Base-by-base conservation (phyloP, 768 basidiomycete genomes). In the Pulveroboletus sp. region DNA sequence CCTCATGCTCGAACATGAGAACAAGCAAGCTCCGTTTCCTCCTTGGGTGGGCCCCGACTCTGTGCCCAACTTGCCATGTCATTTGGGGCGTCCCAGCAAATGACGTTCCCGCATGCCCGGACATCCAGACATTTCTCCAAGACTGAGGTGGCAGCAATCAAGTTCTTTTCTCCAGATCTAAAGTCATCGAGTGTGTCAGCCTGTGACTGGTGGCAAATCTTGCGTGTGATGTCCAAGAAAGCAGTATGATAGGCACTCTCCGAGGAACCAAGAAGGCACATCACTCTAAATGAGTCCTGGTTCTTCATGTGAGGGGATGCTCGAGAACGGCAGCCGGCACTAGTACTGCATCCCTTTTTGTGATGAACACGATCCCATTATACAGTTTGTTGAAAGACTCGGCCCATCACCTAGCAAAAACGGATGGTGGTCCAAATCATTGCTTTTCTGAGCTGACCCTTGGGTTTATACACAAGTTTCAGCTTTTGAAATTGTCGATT, bases 71-170 rank as follows among this genome's bases (percentile, higher is more conserved):
- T 85, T 17, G 79, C 84, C 80, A 89, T 89, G 41, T 68, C 66
- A 60, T 89, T 91, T 18, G 70, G 70, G 0, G 88, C 71, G 57
- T 93, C 87, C 78, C 89, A 93, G 14, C 90, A 81, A 43, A 92
- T 80, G 51, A 93, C 89, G 47, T 82, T 82, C 8, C 87, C 83
- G 61, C 89, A 93, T 4, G 85, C 84, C 60, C 82, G 86, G 39
- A 86, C 88, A 57, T 93, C 90, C 30, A 93, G 76, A 0, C 89
- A 91, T 64, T 93, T 90, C 60, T 93, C 91, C 0, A 89, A 89
- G 2, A 93, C 89, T 1, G 84, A 71, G 0, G 90, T 90, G 2
- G 85, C 82, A 4, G 91, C 65, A 47, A 92, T 77, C 0, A 90
- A 69, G 55, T 86, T 86, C 69, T 79, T 82, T 42, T 82, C 79